Percentiles rank a stretch among this genome's conserved stretches.
Evolutionary conservation across 192 early-diverging fungal species (phyloP).

Genomic region (Cetraspora pellucida): DNA sequence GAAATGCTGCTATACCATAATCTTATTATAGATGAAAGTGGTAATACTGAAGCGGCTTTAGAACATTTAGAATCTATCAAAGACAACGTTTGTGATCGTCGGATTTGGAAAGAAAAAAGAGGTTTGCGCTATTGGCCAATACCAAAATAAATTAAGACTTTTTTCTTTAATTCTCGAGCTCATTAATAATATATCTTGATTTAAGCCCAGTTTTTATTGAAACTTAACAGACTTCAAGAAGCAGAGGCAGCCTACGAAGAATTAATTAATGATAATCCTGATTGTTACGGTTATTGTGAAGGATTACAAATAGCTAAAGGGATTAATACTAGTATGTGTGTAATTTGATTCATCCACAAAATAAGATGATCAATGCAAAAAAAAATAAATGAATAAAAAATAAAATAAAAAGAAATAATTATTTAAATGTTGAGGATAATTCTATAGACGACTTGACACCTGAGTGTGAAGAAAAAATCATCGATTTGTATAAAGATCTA

Average conservation of each 20-base stretch:
- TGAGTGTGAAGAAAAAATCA: conserved; percentile 42
- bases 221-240: conserved; percentile 65
- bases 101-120: conserved; percentile 74
- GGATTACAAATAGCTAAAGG: conserved; percentile 62
- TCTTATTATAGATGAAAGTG: conserved; percentile 80
- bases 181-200: background rate
- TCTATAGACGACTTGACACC: conserved; percentile 5
- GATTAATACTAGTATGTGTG: conserved; percentile 51
- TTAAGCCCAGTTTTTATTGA: conserved; percentile 63
- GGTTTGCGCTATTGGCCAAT: conserved; percentile 1
- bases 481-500: conserved; percentile 44
- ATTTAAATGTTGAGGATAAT: background rate
- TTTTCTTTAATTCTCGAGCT: background rate
- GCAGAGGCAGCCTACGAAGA: conserved; percentile 75
- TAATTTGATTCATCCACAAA: background rate
- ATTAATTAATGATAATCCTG: conserved; percentile 82
- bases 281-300: conserved; percentile 71
- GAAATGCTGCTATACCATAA: conserved; percentile 90
- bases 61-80: conserved; percentile 78
- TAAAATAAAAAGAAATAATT: background rate
- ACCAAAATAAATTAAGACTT: background rate
- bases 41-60: conserved; percentile 74
- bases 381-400: background rate
- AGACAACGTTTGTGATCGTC: conserved; percentile 72
- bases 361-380: background rate